Evolutionary conservation across 208 protist species (phyloP).

Genomic region (Eutreptiella sp.): DNA sequence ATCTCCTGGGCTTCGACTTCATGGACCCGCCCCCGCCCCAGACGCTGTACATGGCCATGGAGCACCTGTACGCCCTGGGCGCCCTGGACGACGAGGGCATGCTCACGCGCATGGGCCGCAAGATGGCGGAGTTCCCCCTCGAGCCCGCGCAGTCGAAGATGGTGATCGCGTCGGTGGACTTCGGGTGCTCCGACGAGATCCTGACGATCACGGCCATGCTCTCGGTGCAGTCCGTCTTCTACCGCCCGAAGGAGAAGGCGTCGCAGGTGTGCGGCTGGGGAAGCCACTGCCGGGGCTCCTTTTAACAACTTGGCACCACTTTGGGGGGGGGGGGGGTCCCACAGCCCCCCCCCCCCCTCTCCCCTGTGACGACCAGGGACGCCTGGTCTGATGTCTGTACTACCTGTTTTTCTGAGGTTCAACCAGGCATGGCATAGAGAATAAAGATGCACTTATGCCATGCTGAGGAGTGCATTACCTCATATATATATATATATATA

Average conservation of each 20-base stretch:
- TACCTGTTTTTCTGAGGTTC: no score
- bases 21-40: conserved; percentile 92
- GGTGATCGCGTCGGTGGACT: conserved; percentile 89
- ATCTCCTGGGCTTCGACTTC: conserved; percentile 92
- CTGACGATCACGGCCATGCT: conserved; percentile 97
- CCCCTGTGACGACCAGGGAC: no score
- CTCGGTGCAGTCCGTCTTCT: conserved; percentile 79
- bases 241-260: conserved; percentile 74
- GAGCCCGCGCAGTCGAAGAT: conserved; percentile 96
- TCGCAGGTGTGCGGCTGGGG: no score
- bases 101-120: conserved; percentile 91
- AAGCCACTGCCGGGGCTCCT: no score
- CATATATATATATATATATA: no score
- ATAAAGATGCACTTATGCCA: no score
- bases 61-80: conserved; percentile 92
- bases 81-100: conserved; percentile 96
- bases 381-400: no score
- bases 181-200: conserved; percentile 93
- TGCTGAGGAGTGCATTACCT: no score
- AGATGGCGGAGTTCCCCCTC: conserved; percentile 98
- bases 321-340: no score
- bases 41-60: conserved; percentile 88
- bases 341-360: no score
- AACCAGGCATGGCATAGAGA: no score
- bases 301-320: no score